These are phyloP conservation scores for Xanthoceras sorbifolium DNA, from an alignment of 345 rosid species.

Conservation along the genomic window DNA sequence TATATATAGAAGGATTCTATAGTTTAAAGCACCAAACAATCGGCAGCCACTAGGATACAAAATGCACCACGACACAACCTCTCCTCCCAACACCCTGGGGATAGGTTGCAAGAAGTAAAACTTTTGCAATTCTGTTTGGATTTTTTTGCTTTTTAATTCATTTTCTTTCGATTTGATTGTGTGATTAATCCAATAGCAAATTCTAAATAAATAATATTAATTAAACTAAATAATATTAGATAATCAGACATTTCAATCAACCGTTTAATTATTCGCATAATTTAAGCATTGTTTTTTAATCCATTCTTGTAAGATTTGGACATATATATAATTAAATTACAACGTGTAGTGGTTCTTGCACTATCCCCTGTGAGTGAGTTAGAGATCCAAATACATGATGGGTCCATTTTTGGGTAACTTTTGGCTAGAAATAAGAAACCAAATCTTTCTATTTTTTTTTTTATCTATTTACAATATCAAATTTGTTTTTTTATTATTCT, in stretches of 20 bases:
- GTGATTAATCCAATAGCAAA: not conserved
- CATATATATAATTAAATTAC: not conserved
- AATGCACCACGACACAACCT: not conserved
- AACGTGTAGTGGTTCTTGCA: not conserved
- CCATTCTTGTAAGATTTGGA: not conserved
- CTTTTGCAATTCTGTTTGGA: not conserved
- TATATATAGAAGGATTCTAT: not conserved
- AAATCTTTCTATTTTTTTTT: not conserved
- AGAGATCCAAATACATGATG: not conserved
- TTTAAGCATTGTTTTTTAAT: not conserved
- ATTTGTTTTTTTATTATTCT: not conserved
- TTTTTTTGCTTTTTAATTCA: not conserved
- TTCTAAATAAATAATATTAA: not conserved
- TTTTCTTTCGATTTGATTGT: not conserved
- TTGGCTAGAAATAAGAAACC: too few species aligned
- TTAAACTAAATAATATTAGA: too few species aligned
- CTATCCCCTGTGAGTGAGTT: not conserved
- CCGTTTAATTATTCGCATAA: not conserved
- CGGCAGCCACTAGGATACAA: not conserved
- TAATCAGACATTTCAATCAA: not conserved
- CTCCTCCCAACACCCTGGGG: constrained; percentile 17
- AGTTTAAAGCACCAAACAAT: not conserved
- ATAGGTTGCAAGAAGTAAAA: not conserved
- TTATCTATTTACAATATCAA: not conserved
- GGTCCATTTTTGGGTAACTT: too few species aligned